phyloP scores from a whole-genome alignment of 495 filamentous ascomycete species.

The Pyrenula aspistea region DNA sequence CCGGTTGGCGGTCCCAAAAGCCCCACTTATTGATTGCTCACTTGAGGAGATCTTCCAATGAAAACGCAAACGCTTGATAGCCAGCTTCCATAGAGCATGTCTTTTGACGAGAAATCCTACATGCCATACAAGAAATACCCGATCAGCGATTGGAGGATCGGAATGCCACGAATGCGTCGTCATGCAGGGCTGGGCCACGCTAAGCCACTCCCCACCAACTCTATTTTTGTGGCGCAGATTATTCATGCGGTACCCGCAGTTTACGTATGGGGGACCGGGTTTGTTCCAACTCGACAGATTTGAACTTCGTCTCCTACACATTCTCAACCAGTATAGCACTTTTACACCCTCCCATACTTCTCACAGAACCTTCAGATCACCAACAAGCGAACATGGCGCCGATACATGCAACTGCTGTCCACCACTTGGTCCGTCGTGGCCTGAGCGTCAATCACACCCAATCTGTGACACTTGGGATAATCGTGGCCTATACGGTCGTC shows the following conservation, averaged over 20 bases:
- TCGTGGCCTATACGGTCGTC: conserved; percentile 56
- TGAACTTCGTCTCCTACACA: background rate
- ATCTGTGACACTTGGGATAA: conserved; percentile 57
- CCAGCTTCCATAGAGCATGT: too few species aligned
- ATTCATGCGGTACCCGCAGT: background rate
- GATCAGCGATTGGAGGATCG: too few species aligned
- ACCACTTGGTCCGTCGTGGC: conserved; percentile 24
- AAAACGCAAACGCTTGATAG: too few species aligned
- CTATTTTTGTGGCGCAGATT: background rate
- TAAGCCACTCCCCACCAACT: background rate
- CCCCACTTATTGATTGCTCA: too few species aligned
- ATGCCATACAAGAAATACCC: too few species aligned
- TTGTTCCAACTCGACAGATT: background rate
- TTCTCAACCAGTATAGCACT: background rate
- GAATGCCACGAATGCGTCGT: background rate
- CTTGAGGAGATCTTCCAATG: too few species aligned
- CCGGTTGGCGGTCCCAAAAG: too few species aligned
- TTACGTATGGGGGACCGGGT: background rate
- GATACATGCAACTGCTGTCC: background rate
- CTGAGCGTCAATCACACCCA: conserved; percentile 60
- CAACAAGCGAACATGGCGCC: background rate
- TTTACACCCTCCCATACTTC: background rate
- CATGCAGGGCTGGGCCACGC: background rate
- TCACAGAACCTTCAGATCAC: background rate
- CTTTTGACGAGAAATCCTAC: too few species aligned